Conservation (phyloP, 495 filamentous ascomycete species). For the Mytilinidion resinicola region DNA sequence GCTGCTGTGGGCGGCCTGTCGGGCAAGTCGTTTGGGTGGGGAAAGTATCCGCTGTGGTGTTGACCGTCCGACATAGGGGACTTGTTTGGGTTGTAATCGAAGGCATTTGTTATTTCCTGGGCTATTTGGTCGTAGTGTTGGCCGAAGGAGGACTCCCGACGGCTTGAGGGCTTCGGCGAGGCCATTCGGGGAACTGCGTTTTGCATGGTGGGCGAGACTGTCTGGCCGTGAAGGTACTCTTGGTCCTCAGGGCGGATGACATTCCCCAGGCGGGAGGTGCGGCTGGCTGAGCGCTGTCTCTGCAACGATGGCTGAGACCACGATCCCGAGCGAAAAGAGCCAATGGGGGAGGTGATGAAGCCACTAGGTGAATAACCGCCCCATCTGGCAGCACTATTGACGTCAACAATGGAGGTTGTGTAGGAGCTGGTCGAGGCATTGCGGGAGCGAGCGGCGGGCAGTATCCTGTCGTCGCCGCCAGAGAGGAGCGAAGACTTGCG, state of each 20-base stretch:
- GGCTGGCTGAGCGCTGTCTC: slow-evolving; percentile 55
- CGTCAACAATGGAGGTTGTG: slow-evolving; percentile 60
- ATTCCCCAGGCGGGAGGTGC: slow-evolving; percentile 32
- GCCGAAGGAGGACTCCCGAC: slow-evolving; percentile 27
- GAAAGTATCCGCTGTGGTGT: slow-evolving; percentile 1
- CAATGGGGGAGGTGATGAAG: slow-evolving; percentile 59
- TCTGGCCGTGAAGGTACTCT: slow-evolving; percentile 6
- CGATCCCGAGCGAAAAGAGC: slow-evolving; percentile 52
- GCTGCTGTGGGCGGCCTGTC: slow-evolving; percentile 44
- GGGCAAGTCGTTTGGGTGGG: slow-evolving; percentile 27
- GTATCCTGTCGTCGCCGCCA: neutral
- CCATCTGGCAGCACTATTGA: slow-evolving; percentile 57
- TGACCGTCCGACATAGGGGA: neutral
- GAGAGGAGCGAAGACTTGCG: slow-evolving; percentile 23
- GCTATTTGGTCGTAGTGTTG: slow-evolving; percentile 26
- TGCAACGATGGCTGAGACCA: slow-evolving; percentile 17
- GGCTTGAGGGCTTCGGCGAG: slow-evolving; percentile 31
- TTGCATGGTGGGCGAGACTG: slow-evolving; percentile 12
- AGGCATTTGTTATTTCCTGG: slow-evolving; percentile 23
- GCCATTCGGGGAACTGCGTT: slow-evolving; percentile 21
- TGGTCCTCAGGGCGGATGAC: slow-evolving; percentile 20
- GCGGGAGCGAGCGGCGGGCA: slow-evolving; percentile 32
- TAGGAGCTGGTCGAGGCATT: slow-evolving; percentile 45
- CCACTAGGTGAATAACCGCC: slow-evolving; percentile 66
- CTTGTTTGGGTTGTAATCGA: slow-evolving; percentile 7